These are phyloP conservation scores for Claviceps capensis DNA, from an alignment of 2,329 filamentous ascomycete species.

Conservation along the genomic window DNA sequence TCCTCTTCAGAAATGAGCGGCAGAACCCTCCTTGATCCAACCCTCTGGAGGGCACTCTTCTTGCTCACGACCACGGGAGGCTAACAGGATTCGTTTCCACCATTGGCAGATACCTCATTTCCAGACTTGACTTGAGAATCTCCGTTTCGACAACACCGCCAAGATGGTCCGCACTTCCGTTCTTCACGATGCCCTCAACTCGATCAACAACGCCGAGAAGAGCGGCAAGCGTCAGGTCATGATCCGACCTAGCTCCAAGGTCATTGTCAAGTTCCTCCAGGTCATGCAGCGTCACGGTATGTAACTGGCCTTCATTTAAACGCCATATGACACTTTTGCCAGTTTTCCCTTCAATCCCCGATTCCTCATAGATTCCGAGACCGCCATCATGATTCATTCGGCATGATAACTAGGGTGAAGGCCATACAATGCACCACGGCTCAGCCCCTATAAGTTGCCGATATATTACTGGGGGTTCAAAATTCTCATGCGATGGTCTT, in stretches of 20 bases:
- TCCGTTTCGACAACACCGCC: conserved; percentile 44
- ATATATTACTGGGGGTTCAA: conserved; percentile 52
- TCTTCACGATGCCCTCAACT: conserved; percentile 97
- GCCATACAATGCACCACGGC: conserved; percentile 64
- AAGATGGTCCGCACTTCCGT: conserved; percentile 99
- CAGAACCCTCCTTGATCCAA: conserved; percentile 49
- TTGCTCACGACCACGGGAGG: conserved; percentile 48
- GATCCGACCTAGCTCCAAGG: conserved; percentile 97
- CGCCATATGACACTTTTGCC: background rate
- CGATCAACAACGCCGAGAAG: conserved; percentile 99
- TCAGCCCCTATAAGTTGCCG: conserved; percentile 99
- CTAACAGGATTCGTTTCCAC: conserved; percentile 34
- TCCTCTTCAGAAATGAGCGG: conserved; percentile 52
- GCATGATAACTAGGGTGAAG: conserved; percentile 99
- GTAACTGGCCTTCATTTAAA: conserved; percentile 25
- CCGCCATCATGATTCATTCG: conserved; percentile 39
- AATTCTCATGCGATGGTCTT: conserved; percentile 62
- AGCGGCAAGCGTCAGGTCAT: conserved; percentile 97
- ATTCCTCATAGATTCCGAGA: conserved; percentile 8
- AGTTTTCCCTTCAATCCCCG: background rate
- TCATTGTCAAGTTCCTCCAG: conserved; percentile 97
- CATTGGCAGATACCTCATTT: conserved; percentile 51
- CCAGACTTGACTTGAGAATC: conserved; percentile 64
- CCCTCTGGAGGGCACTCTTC: conserved; percentile 51
- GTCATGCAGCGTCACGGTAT: conserved; percentile 99